A percentile compares a stretch with the other conserved stretches of the same genome.
These are phyloP conservation scores for Trametes cinnabarina DNA, from an alignment of 768 basidiomycete species.

Conservation along the genomic window DNA sequence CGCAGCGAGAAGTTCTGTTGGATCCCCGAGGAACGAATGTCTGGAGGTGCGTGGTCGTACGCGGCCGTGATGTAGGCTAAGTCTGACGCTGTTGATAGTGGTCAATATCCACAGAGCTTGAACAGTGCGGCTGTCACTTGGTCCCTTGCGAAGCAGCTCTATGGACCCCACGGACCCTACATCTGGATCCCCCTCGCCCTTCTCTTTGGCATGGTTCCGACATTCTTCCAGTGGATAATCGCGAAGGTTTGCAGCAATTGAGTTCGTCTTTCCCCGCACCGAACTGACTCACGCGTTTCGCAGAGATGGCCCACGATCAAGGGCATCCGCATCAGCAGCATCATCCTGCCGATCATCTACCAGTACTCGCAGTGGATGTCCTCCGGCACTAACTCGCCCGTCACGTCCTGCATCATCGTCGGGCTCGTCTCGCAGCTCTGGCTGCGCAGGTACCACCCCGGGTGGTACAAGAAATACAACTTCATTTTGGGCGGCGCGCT, in stretches of 20 bases:
- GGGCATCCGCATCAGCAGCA: conserved; percentile 44
- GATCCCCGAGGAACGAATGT: conserved; percentile 55
- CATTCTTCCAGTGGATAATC: conserved; percentile 53
- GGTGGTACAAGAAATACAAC: conserved; percentile 68
- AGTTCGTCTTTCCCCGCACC: background rate
- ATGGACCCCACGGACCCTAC: conserved; percentile 53
- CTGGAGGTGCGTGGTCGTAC: conserved; percentile 36
- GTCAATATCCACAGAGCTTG: conserved; percentile 48
- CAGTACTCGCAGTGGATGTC: conserved; percentile 41
- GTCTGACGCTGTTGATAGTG: conserved; percentile 29
- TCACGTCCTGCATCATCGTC: conserved; percentile 41
- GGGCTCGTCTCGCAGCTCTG: conserved; percentile 49
- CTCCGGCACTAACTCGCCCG: conserved; percentile 54
- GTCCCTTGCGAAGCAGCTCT: conserved; percentile 60
- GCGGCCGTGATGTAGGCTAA: background rate
- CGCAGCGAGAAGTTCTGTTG: conserved; percentile 53
- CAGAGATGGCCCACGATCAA: conserved; percentile 58
- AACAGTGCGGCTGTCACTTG: conserved; percentile 63
- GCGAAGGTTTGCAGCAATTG: conserved; percentile 37
- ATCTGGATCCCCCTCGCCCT: conserved; percentile 54
- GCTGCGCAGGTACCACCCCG: conserved; percentile 54
- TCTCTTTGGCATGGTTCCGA: conserved; percentile 52
- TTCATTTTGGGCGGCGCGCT: conserved; percentile 63
- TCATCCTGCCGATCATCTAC: conserved; percentile 59
- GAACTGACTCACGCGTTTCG: background rate